Percentiles rank a stretch among this genome's conserved stretches.
phyloP scores from a whole-genome alignment of 805 yeast species.

The Ogataea wickerhamii region DNA sequence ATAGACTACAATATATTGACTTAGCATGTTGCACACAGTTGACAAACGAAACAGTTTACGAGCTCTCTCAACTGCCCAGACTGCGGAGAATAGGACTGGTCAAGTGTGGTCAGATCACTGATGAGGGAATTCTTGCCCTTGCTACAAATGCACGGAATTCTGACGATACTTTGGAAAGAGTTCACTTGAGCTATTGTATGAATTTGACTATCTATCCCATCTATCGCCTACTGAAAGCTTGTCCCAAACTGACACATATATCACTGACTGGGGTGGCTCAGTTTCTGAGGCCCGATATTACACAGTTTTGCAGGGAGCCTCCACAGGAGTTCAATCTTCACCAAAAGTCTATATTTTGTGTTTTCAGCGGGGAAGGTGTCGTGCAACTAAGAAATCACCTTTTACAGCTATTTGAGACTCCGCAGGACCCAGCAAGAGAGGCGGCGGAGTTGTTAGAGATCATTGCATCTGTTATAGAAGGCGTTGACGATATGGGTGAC shows the following conservation, averaged over 20 bases:
- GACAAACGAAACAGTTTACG: conserved; percentile 77
- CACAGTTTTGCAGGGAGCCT: conserved; percentile 84
- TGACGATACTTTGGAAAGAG: conserved; percentile 84
- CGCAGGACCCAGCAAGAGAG: conserved; percentile 31
- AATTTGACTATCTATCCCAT: conserved; percentile 77
- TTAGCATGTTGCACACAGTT: conserved; percentile 90
- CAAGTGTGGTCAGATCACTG: conserved; percentile 84
- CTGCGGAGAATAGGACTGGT: conserved; percentile 90
- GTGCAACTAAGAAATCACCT: conserved; percentile 68
- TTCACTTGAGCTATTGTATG: conserved; percentile 89
- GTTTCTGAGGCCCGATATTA: conserved; percentile 82
- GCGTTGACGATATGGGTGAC: conserved; percentile 17
- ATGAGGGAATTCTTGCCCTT: conserved; percentile 69
- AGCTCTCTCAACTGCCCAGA: conserved; percentile 71
- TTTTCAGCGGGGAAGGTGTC: conserved; percentile 89
- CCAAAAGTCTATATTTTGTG: conserved; percentile 85
- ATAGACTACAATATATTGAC: conserved; percentile 86
- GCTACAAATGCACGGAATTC: conserved; percentile 50
- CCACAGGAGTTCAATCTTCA: conserved; percentile 88
- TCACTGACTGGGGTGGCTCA: conserved; percentile 89
- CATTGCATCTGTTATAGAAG: conserved; percentile 26
- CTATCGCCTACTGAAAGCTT: conserved; percentile 64
- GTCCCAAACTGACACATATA: conserved; percentile 85
- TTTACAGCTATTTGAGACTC: conserved; percentile 33
- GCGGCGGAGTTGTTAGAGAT: conserved; percentile 31